These are phyloP conservation scores for Trametes cinnabarina DNA, from an alignment of 768 basidiomycete genomes.

Conservation along the genomic window DNA sequence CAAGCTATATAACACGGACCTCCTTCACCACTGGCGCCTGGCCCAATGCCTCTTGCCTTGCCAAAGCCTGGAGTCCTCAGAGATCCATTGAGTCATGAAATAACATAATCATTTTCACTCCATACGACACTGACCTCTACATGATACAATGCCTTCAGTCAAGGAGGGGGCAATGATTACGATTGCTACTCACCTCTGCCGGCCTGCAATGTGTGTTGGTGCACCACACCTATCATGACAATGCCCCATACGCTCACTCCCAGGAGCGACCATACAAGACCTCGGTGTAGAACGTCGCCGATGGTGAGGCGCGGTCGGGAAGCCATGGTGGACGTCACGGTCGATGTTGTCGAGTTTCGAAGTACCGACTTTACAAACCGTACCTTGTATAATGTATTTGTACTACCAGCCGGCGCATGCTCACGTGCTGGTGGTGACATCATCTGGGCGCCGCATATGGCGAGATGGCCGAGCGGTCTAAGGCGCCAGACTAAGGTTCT, in stretches of 20 bases:
- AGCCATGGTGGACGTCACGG: conserved; percentile 7
- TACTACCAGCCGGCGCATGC: not conserved
- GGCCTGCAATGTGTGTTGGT: conserved; percentile 51
- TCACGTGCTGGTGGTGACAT: no score
- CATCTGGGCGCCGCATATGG: no score
- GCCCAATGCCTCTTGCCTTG: conserved; percentile 10
- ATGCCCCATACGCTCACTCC: conserved; percentile 53
- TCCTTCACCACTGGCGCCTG: not conserved
- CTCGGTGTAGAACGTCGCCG: conserved; percentile 51
- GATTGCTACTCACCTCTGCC: conserved; percentile 50
- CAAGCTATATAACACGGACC: not conserved
- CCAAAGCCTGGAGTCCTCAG: conserved; percentile 11
- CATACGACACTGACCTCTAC: conserved; percentile 8
- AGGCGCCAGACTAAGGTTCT: conserved; percentile 64
- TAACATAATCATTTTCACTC: no score
- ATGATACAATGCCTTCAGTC: not conserved
- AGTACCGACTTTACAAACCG: not conserved
- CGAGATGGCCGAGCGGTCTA: conserved; percentile 74
- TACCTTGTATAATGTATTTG: not conserved
- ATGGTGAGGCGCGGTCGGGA: conserved; percentile 29
- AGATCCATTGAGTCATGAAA: not conserved
- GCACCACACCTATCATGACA: conserved; percentile 50
- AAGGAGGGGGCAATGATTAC: not conserved
- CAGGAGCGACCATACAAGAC: conserved; percentile 51
- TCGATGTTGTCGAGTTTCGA: not conserved